Evolutionary conservation across 345 rosid genomes (phyloP), one percentile per base, ranked within the genome.

Genomic region (Pistacia integerrima): DNA sequence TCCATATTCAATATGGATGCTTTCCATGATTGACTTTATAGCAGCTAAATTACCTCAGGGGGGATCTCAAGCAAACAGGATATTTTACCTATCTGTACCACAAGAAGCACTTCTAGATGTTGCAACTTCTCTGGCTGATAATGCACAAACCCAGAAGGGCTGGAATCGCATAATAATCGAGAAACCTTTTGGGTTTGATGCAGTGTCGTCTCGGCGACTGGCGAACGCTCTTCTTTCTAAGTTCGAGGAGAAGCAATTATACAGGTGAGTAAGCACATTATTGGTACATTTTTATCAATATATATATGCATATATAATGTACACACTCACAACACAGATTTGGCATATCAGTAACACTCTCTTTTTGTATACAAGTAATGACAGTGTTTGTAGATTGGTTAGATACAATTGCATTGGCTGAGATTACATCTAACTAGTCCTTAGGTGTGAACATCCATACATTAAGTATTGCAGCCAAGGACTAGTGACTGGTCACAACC

Each of bases 31-130:
- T 78, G 73, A 82, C 76, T 74, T 77, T 41, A 56, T 81, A 76
- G 58, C 48, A 79, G 88, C 81, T 78, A 77, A 72, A 28, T 56
- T 64, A 78, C 77, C 81, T 82, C 89, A 90, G 94, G 92, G 87
- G 49, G 84, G 70, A 70, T 83, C 85, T 67, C 65, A 67, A 76
- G 91, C 88, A 74, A 93, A 88, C 83, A 80, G 88, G 80, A 88
- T 93, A 65, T 87, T 91, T 77, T 90, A 90, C 77, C 90, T 90
- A 73, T 88, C 97, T 3, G 97, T 91, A 77, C 94, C 97, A 56
- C 97, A 93, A 80, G 92, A 93, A 88, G 94, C 93, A 25, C 91
- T 93, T 48, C 66, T 82, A 71, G 97, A 93, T 74, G 97, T 91
- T 70, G 90, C 92, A 62, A 83, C 82, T 70, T 73, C 84, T 67